Evolutionary conservation across 441 rosid species (phyloP), one percentile per base, ranked within the genome.

Genomic region (Cnidoscolus chayamansa): DNA sequence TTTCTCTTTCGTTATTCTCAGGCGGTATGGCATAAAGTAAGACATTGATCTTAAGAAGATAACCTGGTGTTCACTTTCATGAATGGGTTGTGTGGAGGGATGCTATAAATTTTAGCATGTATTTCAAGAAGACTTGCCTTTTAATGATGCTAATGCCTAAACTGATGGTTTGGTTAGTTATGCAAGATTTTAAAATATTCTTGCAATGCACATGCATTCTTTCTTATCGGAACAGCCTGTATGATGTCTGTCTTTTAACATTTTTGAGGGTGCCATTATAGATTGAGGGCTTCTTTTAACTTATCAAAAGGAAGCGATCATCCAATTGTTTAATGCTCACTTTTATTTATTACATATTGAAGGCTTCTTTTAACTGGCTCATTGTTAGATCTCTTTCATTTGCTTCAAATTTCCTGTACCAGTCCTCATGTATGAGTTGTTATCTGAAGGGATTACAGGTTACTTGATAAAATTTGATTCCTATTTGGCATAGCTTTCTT

Each of bases 31-130:
- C 17, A 37, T 53, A 63, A 16, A 50, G 32, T 30, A 30, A 19
- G 17, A 16, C 56, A 64, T 62, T 64, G 35, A 63, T 54, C 68
- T 66, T 45, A 68, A 20, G 71, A 68, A 16, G 67, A 61, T 35
- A 15, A 49, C 69, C 48, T 60, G 25, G 0, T 40, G n/a, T 62
- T 65, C 45, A 58, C 60, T 58, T 4, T 60, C 25, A 58, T 64
- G 54, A 20, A n/a, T 74, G 32, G 32, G 17, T 19, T 16, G 7
- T 67, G 50, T 37, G 16, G 50, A 53, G 19, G 35, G 63, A 12
- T 65, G n/a, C 51, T 73, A 35, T 32, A 19, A 58, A 57, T 63
- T 16, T 15, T 7, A 72, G 40, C 32, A 63, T 53, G 37, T 19
- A 45, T 62, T 53, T 40, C 3, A 19, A 71, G 58, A 62, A 32